These are phyloP conservation scores for Helicostylum pulchrum DNA, from an alignment of 192 early-diverging fungal genomes.

Conservation along the genomic window DNA sequence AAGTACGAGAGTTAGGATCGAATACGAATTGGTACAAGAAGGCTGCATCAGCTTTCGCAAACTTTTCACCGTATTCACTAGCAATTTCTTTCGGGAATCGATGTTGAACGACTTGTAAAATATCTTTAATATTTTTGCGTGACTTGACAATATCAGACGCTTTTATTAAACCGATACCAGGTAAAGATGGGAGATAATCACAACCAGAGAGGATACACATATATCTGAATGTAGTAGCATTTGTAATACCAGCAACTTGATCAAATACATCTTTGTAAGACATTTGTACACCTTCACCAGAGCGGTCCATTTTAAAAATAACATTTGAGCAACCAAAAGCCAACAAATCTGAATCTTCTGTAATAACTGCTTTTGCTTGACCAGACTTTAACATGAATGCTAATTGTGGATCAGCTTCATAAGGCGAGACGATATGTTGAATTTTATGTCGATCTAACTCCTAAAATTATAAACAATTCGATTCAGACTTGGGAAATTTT, in stretches of 20 bases:
- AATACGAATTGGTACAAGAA: conserved; percentile 92
- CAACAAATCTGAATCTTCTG: conserved; percentile 94
- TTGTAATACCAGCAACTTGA: conserved; percentile 45
- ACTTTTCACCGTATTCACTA: conserved; percentile 65
- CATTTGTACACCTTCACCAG: conserved; percentile 68
- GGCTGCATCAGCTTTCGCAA: conserved; percentile 75
- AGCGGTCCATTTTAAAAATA: conserved; percentile 79
- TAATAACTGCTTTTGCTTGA: conserved; percentile 75
- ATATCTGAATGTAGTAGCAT: conserved; percentile 74
- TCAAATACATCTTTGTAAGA: conserved; percentile 48
- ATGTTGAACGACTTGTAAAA: conserved; percentile 23
- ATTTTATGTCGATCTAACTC: conserved; percentile 61
- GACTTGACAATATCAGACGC: conserved; percentile 57
- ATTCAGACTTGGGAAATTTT: conserved; percentile 1
- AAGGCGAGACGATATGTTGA: conserved; percentile 86
- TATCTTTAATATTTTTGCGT: conserved; percentile 42
- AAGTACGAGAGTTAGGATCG: conserved; percentile 50
- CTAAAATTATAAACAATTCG: conserved; percentile 23
- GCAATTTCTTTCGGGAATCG: conserved; percentile 49
- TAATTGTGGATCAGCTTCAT: conserved; percentile 97
- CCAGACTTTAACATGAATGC: conserved; percentile 72
- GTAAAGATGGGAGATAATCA: conserved; percentile 85
- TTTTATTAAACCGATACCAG: conserved; percentile 84
- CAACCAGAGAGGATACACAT: conserved; percentile 99
- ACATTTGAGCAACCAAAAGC: conserved; percentile 88